Base-by-base conservation (phyloP, 129 eudicot genomes). In the Flaveria sonorensis region DNA sequence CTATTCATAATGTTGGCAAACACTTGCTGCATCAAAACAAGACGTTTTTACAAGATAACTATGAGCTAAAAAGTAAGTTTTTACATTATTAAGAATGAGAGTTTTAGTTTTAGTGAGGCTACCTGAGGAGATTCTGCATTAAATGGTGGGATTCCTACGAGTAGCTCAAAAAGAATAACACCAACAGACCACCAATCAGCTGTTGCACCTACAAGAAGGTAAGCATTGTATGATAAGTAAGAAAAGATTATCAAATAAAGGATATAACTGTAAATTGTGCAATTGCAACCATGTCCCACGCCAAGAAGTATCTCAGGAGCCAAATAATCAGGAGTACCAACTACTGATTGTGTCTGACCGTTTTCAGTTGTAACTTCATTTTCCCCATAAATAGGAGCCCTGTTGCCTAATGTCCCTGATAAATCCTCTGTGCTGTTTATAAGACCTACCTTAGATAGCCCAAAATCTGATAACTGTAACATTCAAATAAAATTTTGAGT, bases 111-210 rank as follows among this genome's bases (percentile, higher is more conserved):
- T 24, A 65, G 28, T 57, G 68, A 63, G 70, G 78, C 52, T 76
- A 92, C 99, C 88, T 89, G 96, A 36, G 99, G 97, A 83, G 88
- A 82, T 79, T 88, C 95, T 46, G 99, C 99, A 81, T 91, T 95
- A 71, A 95, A 95, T 16, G 99, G 97, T 20, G 99, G 99, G 79
- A 91, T 82, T 16, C 99, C 99, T 42, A 95, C 99, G 75, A 95
- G 89, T 30, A 95, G 88, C 81, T 95, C 99, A 74, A 87, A 95
- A 74, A 95, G 96, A 86, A 95, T 89, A 77, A 92, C 96, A 51
- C 99, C 99, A 71, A 89, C 99, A 65, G 99, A 95, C 99, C 99
- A 95, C 99, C 99, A 95, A 86, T 95, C 99, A 53, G 99, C 99
- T 42, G 96, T 91, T 75, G 92, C 92, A 78, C 97, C 99, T 95